Evolutionary conservation across 75 land plant genomes (phyloP).

Genomic region (Picea glauca): DNA sequence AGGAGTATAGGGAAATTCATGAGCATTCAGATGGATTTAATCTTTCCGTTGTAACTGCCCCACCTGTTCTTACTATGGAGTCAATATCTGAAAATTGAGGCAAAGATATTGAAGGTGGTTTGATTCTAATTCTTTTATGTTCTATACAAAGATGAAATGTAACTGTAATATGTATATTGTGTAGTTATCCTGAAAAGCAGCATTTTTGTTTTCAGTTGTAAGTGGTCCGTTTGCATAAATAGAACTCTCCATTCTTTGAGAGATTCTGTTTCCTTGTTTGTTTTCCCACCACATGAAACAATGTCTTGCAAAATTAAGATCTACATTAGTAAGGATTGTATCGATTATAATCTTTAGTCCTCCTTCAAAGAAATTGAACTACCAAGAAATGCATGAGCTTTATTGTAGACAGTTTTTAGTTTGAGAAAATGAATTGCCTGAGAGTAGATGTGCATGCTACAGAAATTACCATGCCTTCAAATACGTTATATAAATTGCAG

Average conservation of each 20-base stretch:
- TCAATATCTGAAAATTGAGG: constrained; percentile 17
- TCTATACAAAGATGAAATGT: background rate
- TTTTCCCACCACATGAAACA: background rate
- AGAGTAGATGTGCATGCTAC: too few relatives aligned
- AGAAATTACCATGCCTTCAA: too few relatives aligned
- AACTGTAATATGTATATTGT: background rate
- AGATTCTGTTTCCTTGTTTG: background rate
- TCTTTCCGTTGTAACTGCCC: constrained; percentile 31
- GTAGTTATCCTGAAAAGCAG: background rate
- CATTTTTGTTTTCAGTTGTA: background rate
- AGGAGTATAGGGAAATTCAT: constrained; percentile 83
- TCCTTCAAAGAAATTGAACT: too few relatives aligned
- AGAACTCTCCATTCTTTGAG: background rate
- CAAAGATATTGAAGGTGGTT: background rate
- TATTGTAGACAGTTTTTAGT: too few relatives aligned
- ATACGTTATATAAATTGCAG: too few relatives aligned
- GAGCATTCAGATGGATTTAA: constrained; percentile 36
- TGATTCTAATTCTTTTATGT: background rate
- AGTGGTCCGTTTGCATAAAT: background rate
- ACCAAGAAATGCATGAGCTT: too few relatives aligned
- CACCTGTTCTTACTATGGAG: constrained; percentile 60
- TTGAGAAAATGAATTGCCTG: too few relatives aligned
- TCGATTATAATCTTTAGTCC: background rate
- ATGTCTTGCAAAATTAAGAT: background rate
- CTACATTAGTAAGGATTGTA: background rate